Percentiles rank a stretch among this genome's conserved stretches.
Evolutionary conservation across 164 flowering plant genomes (phyloP).

Genomic region (Stephania yunnanensis): DNA sequence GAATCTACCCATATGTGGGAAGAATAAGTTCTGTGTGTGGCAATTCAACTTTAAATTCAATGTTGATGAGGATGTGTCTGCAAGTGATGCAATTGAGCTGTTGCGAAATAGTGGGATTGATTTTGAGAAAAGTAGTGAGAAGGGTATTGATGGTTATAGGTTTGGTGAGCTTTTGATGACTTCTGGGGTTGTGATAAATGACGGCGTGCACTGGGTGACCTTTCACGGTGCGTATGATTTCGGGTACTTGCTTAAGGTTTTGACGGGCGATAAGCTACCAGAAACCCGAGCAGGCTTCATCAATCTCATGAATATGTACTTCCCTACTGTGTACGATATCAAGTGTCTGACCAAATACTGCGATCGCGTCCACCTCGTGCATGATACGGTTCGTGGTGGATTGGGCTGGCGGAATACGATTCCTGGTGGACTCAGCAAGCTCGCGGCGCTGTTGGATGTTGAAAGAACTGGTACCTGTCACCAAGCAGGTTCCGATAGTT

Average conservation of each 20-base stretch:
- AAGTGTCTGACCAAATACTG: slow-evolving; percentile 57
- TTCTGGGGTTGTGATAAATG: slow-evolving; percentile 30
- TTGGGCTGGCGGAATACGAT: too few relatives aligned
- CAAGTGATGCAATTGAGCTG: slow-evolving; percentile 40
- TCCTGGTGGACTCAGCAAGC: slow-evolving; percentile 52
- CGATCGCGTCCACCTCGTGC: slow-evolving; percentile 30
- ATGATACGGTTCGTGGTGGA: too few relatives aligned
- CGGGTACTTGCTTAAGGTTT: slow-evolving; percentile 48
- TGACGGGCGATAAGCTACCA: slow-evolving; percentile 41
- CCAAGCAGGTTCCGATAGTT: slow-evolving; percentile 64
- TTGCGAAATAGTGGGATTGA: slow-evolving; percentile 33
- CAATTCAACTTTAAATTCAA: slow-evolving; percentile 50
- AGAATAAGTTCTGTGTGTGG: slow-evolving; percentile 34
- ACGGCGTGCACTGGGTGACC: slow-evolving; percentile 33
- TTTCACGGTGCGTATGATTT: slow-evolving; percentile 36
- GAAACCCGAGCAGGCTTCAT: slow-evolving; percentile 36
- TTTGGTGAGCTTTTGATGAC: slow-evolving; percentile 29
- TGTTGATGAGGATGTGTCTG: slow-evolving; percentile 29
- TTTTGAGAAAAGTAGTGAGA: slow-evolving; percentile 26
- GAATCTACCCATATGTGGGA: slow-evolving; percentile 38
- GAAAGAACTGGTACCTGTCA: slow-evolving; percentile 54
- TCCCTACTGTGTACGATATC: slow-evolving; percentile 51
- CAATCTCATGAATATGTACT: slow-evolving; percentile 33
- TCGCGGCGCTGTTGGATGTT: slow-evolving; percentile 52
- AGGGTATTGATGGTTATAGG: slow-evolving; percentile 22